These are phyloP conservation scores for Sugiyamaella paludigena DNA, from an alignment of 1,139 yeast species.

Conservation along the genomic window DNA sequence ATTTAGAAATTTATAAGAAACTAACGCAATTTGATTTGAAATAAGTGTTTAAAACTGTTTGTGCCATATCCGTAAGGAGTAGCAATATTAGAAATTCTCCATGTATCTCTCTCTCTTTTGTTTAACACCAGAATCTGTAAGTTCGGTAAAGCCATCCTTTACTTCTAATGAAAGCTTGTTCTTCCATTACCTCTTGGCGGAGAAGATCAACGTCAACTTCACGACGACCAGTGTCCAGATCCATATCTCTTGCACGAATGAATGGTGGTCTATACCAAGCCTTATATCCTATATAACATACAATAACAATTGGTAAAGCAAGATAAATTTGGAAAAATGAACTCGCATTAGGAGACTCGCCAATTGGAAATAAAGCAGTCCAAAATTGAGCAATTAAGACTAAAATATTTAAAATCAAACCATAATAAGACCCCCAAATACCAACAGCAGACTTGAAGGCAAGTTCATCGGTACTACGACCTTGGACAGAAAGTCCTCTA, in stretches of 20 bases:
- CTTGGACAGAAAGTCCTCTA: slow-evolving; percentile 63
- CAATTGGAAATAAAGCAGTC: slow-evolving; percentile 71
- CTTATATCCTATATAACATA: slow-evolving; percentile 52
- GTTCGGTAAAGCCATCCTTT: slow-evolving; percentile 40
- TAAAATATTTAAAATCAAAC: slow-evolving; percentile 51
- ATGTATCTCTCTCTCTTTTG: neutral
- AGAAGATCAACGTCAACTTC: slow-evolving; percentile 52
- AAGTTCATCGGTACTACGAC: slow-evolving; percentile 61
- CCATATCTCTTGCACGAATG: slow-evolving; percentile 39
- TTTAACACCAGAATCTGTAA: slow-evolving; percentile 47
- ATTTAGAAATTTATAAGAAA: neutral
- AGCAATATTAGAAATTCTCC: too few species aligned
- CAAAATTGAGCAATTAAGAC: slow-evolving; percentile 76
- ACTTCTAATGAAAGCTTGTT: slow-evolving; percentile 39
- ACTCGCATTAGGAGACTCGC: slow-evolving; percentile 42
- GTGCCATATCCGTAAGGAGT: neutral
- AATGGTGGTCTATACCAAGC: slow-evolving; percentile 46
- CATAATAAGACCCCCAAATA: slow-evolving; percentile 64
- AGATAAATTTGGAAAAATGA: slow-evolving; percentile 53
- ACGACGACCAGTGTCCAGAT: slow-evolving; percentile 53
- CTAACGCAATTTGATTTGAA: neutral
- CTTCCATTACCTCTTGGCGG: slow-evolving; percentile 50
- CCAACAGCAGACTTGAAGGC: slow-evolving; percentile 74
- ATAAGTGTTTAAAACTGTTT: neutral
- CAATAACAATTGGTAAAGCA: slow-evolving; percentile 51